phyloP scores from a whole-genome alignment of 305 asterid species.

The Fraxinus floribunda region DNA sequence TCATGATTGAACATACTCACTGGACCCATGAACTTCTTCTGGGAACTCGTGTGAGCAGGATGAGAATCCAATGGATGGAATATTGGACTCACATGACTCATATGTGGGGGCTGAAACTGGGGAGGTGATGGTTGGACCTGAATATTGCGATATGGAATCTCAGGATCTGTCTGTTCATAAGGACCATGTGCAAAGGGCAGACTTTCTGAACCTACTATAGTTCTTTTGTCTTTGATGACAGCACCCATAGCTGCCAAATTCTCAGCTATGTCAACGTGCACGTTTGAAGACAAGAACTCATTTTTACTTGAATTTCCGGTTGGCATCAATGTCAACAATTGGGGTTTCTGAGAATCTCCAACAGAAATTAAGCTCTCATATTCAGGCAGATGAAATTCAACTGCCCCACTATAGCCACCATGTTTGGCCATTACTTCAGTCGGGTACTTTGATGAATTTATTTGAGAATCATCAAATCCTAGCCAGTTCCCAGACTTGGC shows the following conservation, averaged over 20 bases:
- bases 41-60: constrained; percentile 55
- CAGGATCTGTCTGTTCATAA: constrained; percentile 51
- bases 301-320: constrained; percentile 42
- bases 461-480: constrained; percentile 47
- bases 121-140: constrained; percentile 59
- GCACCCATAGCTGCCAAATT: constrained; percentile 58
- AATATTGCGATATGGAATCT: constrained; percentile 38
- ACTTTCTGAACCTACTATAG: constrained; percentile 47
- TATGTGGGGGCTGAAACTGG: constrained; percentile 52
- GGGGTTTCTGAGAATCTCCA: constrained; percentile 42
- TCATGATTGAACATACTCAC: constrained; percentile 50
- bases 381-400: constrained; percentile 61
- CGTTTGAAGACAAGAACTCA: constrained; percentile 34
- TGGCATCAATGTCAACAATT: constrained; percentile 34
- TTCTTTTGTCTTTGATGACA: constrained; percentile 41
- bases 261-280: constrained; percentile 29
- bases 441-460: constrained; percentile 36
- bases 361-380: constrained; percentile 56
- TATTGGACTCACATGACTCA: constrained; percentile 56
- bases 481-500: constrained; percentile 57
- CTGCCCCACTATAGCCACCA: constrained; percentile 39
- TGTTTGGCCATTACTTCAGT: constrained; percentile 36
- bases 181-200: constrained; percentile 46
- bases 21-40: constrained; percentile 53
- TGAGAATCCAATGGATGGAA: constrained; percentile 60